phyloP scores from a whole-genome alignment of 148 eudicot genomes.

The Amaranthus palmeri region DNA sequence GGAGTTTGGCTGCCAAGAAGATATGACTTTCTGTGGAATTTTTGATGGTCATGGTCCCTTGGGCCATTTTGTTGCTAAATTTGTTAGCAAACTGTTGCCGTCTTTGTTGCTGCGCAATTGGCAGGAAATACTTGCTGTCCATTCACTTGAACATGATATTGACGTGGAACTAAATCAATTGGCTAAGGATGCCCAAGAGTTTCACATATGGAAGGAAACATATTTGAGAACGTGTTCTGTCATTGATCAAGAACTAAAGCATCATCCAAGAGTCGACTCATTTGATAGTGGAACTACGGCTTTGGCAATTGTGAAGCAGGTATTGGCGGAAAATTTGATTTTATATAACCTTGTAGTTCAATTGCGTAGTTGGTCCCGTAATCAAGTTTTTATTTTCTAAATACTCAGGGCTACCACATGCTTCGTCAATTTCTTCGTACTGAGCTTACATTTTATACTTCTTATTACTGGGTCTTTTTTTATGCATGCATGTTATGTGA shows the following conservation, averaged over 20 bases:
- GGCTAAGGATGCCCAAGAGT: conserved; percentile 15
- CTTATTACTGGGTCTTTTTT: background rate
- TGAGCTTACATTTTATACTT: background rate
- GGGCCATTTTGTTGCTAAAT: conserved; percentile 84
- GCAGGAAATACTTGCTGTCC: conserved; percentile 54
- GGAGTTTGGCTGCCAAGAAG: conserved; percentile 79
- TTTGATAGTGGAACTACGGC: conserved; percentile 81
- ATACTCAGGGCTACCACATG: background rate
- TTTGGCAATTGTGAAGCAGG: conserved; percentile 62
- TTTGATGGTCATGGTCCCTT: conserved; percentile 96
- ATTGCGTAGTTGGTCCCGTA: background rate
- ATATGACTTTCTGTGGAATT: conserved; percentile 78
- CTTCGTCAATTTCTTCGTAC: background rate
- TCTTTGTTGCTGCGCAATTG: conserved; percentile 57
- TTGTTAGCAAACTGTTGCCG: conserved; percentile 65
- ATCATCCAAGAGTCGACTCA: conserved; percentile 50
- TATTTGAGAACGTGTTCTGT: conserved; percentile 53
- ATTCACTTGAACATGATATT: conserved; percentile 20
- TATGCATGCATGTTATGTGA: background rate
- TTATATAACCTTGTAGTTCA: background rate
- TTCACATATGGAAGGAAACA: conserved; percentile 60
- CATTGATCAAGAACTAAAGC: conserved; percentile 62
- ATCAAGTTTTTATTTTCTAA: background rate
- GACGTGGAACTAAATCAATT: conserved; percentile 18
- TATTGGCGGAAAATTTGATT: conserved; percentile 15